Base-by-base conservation (phyloP, 176 grass and related monocot genomes). In the Bolboschoenus planiculmis region DNA sequence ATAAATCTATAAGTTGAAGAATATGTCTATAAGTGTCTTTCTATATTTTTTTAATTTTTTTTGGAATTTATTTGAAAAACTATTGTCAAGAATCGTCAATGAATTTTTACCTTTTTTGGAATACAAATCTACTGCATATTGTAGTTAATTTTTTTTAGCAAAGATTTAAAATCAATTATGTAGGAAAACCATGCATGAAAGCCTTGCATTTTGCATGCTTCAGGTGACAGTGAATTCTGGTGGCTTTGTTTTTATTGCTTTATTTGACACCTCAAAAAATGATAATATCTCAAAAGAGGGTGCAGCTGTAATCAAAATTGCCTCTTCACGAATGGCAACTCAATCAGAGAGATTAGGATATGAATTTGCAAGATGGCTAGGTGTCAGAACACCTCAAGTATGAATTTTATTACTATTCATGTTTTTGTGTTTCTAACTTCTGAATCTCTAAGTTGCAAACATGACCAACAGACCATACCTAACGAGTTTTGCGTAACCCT, bases 171-270 rank as follows among this genome's bases (percentile, higher is more conserved):
- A 42, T 42, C 2, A 68, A n/a, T 40, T 23, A 68, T 70, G 15
- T 66, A 66, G 5, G 16, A 39, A 70, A 23, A n/a, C 65, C 35
- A 11, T 71, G 66, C 29, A 43, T 71, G 20, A 29, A 50, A 50
- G 11, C 24, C 24, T 50, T 75, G 42, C 6, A 47, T 11, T 74
- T 50, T 48, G 40, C 23, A 48, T 30, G 31, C 14, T 56, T 37
- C 65, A 97, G 95, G 90, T 97, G 29, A 97, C 95, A 35, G 95
- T 97, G 84, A 97, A 97, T 89, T 97, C 95, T 44, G 95, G 95
- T 11, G 95, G 95, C 77, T 85, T 97, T 87, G 73, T 97, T 84
- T 94, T 97, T 36, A 92, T 91, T 88, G 95, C 90, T 26, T 70
- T 97, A 63, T 97, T 97, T 83, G 87, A 43, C 77, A 81, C 36